Percentiles rank a stretch among this genome's conserved stretches.
Conservation (phyloP, 805 yeast genomes). For the Maudiozyma bulderi region DNA sequence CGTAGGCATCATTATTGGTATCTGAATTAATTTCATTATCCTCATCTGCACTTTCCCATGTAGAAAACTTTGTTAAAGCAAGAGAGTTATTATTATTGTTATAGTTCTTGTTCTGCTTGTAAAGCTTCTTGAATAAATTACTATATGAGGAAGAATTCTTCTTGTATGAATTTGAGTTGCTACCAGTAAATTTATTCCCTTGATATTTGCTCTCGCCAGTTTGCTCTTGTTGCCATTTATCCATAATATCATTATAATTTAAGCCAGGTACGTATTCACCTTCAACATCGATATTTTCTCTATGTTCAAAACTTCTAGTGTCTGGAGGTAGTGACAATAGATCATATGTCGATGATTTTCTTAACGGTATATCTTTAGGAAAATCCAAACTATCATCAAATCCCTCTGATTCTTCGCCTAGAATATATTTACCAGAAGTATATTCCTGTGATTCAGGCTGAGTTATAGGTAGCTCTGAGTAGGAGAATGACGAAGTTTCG, state of each 20-base stretch:
- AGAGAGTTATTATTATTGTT: neutral
- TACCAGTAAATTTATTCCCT: too few species aligned
- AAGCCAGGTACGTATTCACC: conserved; percentile 69
- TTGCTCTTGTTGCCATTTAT: conserved; percentile 35
- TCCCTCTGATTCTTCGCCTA: neutral
- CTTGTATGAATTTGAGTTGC: neutral
- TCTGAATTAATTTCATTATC: conserved; percentile 1
- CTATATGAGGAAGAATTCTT: neutral
- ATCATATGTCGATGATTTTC: neutral
- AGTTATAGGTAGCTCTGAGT: neutral
- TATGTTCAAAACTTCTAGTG: neutral
- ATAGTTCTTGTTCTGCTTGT: neutral
- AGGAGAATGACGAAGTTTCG: neutral
- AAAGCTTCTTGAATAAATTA: conserved; percentile 1
- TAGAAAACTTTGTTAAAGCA: conserved; percentile 6
- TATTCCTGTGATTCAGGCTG: neutral
- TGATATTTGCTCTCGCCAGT: neutral
- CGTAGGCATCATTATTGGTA: conserved; percentile 1
- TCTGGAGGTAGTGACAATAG: neutral
- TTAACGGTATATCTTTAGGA: neutral
- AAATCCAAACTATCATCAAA: neutral
- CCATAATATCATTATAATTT: conserved; percentile 42
- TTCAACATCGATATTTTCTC: neutral
- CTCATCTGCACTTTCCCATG: conserved; percentile 7
- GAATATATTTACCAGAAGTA: neutral